A percentile compares a stretch with the other conserved stretches of the same genome.
phyloP scores from a whole-genome alignment of 768 basidiomycete genomes.

The Xerocomus spinulosus region DNA sequence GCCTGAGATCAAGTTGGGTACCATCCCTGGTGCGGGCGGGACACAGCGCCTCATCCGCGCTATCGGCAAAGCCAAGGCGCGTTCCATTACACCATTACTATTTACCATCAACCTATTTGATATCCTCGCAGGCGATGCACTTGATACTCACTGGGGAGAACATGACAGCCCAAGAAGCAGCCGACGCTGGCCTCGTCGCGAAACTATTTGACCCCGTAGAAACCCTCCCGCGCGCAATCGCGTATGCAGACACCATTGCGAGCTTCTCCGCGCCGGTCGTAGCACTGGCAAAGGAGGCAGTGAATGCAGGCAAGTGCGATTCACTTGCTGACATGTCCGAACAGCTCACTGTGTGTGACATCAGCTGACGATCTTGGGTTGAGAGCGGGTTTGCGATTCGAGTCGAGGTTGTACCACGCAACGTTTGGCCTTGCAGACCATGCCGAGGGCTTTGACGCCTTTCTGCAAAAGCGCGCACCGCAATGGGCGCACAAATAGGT shows the following conservation, averaged over 20 bases:
- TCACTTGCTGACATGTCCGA: background rate
- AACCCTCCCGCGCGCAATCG: constrained; percentile 43
- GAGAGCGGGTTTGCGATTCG: constrained; percentile 41
- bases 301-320: constrained; percentile 37
- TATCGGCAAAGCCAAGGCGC: constrained; percentile 70
- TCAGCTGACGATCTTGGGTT: constrained; percentile 46
- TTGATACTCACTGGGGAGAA: constrained; percentile 48
- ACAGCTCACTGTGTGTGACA: background rate
- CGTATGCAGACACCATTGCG: constrained; percentile 34
- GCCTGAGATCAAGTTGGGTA: constrained; percentile 92
- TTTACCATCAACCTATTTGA: no score
- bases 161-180: constrained; percentile 44
- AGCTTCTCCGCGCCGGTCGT: constrained; percentile 28
- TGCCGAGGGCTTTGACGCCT: constrained; percentile 46
- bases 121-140: constrained; percentile 55
- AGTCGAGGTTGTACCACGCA: constrained; percentile 46
- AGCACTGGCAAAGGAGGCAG: constrained; percentile 46
- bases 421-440: constrained; percentile 48
- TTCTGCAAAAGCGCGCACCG: constrained; percentile 43
- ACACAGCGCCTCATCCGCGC: constrained; percentile 83
- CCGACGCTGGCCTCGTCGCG: constrained; percentile 44
- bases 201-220: constrained; percentile 38
- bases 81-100: background rate
- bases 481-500: constrained; percentile 41
- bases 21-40: constrained; percentile 92